Base-by-base conservation (phyloP, 805 yeast species). In the Maudiozyma bulderi region DNA sequence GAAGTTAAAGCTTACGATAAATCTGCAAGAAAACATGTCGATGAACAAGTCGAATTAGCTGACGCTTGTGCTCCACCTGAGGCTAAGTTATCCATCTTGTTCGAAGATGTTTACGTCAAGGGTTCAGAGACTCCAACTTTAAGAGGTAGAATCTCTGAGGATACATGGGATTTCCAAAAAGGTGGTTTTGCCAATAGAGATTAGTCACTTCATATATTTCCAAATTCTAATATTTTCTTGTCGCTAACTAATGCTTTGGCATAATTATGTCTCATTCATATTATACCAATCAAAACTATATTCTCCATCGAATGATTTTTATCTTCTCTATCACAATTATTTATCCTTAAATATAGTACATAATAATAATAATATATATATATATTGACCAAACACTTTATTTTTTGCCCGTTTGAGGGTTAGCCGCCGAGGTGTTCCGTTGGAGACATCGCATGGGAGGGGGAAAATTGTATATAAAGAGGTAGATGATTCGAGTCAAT, bases 81-180 rank as follows among this genome's bases (percentile, higher is more conserved):
- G 71, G 95, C 96, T 56, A 86, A 83, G 75, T 81, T 91, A 81
- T 88, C 87, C 68, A 87, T 87, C 68, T 77, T 93, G 69, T 93
- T 90, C 71, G 96, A 89, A 76, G 98, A 93, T 67, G 96, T 91
- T 54, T 93, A 93, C 73, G 91, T 84, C 64, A 88, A 84, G 72
- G 99, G 99, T 55, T 74, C 91, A 52, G 98, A 93, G 77, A 79
- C 86, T 50, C 90, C 93, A 61, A 84, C 81, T 58, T 80, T 90
- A 71, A 87, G 99, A 78, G 99, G 99, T 56, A 86, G 99, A 78
- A 83, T 90, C 64, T 84, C 95, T 58, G 95, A 87, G 61, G 99
- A 91, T 74, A 82, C 95, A 64, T 91, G 95, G 95, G 79, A 80
- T 70, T 86, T 84, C 73, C 55, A 60, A 44, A 73, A 72, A 65